Evolutionary conservation across 2,329 filamentous ascomycete genomes (phyloP), one percentile per base, ranked within the genome.

Genomic region (Akanthomyces muscarius): DNA sequence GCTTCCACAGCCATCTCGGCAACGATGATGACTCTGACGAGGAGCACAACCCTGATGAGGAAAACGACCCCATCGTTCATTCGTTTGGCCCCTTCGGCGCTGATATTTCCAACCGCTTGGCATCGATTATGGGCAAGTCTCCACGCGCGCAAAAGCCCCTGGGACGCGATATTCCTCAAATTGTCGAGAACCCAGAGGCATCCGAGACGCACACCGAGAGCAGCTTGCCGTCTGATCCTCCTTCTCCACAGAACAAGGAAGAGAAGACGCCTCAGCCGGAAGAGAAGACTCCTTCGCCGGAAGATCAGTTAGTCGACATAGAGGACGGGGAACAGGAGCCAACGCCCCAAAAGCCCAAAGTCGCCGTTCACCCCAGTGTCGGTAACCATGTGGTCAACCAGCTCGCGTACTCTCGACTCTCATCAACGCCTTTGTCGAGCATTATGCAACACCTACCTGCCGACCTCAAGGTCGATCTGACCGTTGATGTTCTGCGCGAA

Each of bases 381-480:
- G 84, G 84, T 69, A 96, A 97, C 75, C 95, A 99, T 73, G 87
- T 96, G 66, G 85, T 95, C 73, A 98, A 98, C 76, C 95, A 99
- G 77, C 85, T 99, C 36, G 95, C 95, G 38, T 99, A 91, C 76
- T 97, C 95, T 1, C 90, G 94, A 33, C 83, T 98, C 7, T 93
- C 94, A 18, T 96, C 93, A 0, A 95, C 92, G 30, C 94, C 95
- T 4, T 83, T 98, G 55, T 96, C 94, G 1, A 90, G 89, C 56
- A 95, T 99, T 63, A 83, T 97, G 78, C 89, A 86, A 74, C 91
- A 97, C 72, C 86, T 99, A 14, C 95, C 95, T 2, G 71, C 81
- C 1, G 83, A 86, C 66, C 83, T 86, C 71, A 86, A 82, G 74
- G 80, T 77, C 63, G 82, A 81, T 44, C 77, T 92, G 33, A 81